Evolutionary conservation across 768 basidiomycete genomes (phyloP).

Genomic region (Cantharellus cinnabarinus): DNA sequence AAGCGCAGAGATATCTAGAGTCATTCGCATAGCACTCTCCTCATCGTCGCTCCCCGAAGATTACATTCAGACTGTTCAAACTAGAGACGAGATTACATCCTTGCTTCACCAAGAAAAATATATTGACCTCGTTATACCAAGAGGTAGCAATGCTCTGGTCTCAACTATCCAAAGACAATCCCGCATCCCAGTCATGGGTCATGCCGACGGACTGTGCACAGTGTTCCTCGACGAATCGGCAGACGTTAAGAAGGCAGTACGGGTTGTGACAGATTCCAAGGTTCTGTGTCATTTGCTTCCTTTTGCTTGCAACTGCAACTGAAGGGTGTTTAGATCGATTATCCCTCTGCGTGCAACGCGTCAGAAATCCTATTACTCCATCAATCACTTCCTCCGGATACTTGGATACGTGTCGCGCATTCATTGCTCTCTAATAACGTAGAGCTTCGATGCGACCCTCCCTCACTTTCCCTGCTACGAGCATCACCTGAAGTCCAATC

Average conservation of each 20-base stretch:
- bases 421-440: conserved; percentile 52
- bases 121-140: conserved; percentile 92
- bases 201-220: conserved; percentile 88
- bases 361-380: conserved; percentile 81
- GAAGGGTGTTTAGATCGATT: conserved; percentile 41
- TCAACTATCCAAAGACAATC: conserved; percentile 74
- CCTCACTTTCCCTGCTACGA: conserved; percentile 37
- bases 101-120: conserved; percentile 72
- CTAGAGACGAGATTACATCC: conserved; percentile 75
- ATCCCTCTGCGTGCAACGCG: conserved; percentile 91
- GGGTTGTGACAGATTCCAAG: conserved; percentile 80
- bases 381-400: conserved; percentile 38
- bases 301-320: background rate
- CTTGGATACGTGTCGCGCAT: conserved; percentile 67
- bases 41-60: conserved; percentile 52
- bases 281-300: conserved; percentile 22
- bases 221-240: conserved; percentile 78
- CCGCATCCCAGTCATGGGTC: conserved; percentile 94
- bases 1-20: conserved; percentile 48
- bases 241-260: conserved; percentile 53
- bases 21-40: conserved; percentile 59
- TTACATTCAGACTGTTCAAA: conserved; percentile 84
- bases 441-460: conserved; percentile 56
- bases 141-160: conserved; percentile 85
- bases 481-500: conserved; percentile 14